phyloP scores from a whole-genome alignment of 352 stramenopile species.

The Globisporangium uncinulatum region DNA sequence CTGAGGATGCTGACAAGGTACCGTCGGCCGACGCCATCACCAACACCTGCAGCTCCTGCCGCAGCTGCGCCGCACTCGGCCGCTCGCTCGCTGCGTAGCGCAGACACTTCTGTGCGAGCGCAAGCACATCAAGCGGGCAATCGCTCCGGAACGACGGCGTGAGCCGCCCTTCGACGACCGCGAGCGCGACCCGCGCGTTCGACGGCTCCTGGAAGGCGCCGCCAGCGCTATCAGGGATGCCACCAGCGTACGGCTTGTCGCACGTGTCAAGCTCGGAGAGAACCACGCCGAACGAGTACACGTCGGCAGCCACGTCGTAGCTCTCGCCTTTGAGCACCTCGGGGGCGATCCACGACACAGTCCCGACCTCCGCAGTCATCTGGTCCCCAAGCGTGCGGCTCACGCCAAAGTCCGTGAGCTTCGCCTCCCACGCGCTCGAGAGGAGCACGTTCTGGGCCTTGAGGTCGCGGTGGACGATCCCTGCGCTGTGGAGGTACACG shows the following conservation, averaged over 20 bases:
- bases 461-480: conserved; percentile 50
- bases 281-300: conserved; percentile 55
- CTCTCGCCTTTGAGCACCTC: conserved; percentile 42
- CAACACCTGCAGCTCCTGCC: conserved; percentile 11
- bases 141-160: conserved; percentile 31
- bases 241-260: conserved; percentile 30
- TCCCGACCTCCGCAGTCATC: conserved; percentile 50
- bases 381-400: conserved; percentile 27
- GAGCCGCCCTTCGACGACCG: conserved; percentile 33
- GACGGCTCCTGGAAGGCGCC: conserved; percentile 17
- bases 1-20: not conserved
- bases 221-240: conserved; percentile 8
- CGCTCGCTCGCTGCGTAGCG: conserved; percentile 5
- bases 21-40: not conserved
- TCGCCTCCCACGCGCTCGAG: conserved; percentile 20
- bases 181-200: conserved; percentile 35
- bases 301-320: conserved; percentile 44
- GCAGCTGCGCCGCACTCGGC: conserved; percentile 3
- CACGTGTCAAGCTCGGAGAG: conserved; percentile 50
- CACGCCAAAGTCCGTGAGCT: conserved; percentile 24
- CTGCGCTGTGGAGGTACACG: conserved; percentile 26
- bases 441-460: conserved; percentile 58
- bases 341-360: conserved; percentile 46
- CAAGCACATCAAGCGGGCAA: conserved; percentile 23
- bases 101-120: conserved; percentile 21